Conservation (phyloP, 139 green algal species). For the Chlorella sp. region DNA sequence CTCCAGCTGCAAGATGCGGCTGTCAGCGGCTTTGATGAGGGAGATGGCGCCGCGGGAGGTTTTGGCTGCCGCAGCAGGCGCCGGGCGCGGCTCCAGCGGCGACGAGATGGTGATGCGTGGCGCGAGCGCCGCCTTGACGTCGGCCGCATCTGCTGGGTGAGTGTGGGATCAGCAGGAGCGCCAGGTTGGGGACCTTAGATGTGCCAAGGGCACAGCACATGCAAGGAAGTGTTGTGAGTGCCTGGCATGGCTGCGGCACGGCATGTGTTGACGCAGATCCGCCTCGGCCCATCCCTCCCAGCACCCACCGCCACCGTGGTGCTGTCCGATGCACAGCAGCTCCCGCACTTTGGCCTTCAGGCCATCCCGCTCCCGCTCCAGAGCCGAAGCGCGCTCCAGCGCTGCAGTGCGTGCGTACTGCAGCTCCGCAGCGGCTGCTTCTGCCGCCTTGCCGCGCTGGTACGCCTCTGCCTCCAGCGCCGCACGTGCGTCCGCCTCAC, state of each 20-base stretch:
- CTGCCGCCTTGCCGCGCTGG: slow-evolving; percentile 28
- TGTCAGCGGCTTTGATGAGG: slow-evolving; percentile 43
- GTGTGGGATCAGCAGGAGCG: too few species aligned
- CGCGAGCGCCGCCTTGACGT: neutral
- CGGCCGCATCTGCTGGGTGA: neutral
- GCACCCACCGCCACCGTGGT: slow-evolving; percentile 53
- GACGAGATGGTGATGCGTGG: neutral
- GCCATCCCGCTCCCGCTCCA: slow-evolving; percentile 71
- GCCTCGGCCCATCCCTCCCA: too few species aligned
- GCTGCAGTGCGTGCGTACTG: slow-evolving; percentile 63
- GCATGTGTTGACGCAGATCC: too few species aligned
- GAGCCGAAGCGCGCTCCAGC: slow-evolving; percentile 25
- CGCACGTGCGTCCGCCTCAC: slow-evolving; percentile 55
- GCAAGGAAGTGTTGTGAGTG: too few species aligned
- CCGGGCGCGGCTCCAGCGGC: slow-evolving; percentile 4
- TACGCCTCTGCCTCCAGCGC: slow-evolving; percentile 44
- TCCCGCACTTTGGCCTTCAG: slow-evolving; percentile 62
- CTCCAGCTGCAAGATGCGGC: slow-evolving; percentile 58
- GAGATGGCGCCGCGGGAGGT: slow-evolving; percentile 37
- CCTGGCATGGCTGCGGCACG: too few species aligned
- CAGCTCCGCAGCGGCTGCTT: slow-evolving; percentile 51
- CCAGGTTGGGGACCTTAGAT: too few species aligned
- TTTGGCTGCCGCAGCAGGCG: slow-evolving; percentile 1
- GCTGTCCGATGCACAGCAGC: slow-evolving; percentile 56
- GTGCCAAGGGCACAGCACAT: too few species aligned